Percentiles rank a stretch among this genome's conserved stretches.
phyloP scores from a whole-genome alignment of 371 early-diverging fungal species.

The Nematocida sp. region DNA sequence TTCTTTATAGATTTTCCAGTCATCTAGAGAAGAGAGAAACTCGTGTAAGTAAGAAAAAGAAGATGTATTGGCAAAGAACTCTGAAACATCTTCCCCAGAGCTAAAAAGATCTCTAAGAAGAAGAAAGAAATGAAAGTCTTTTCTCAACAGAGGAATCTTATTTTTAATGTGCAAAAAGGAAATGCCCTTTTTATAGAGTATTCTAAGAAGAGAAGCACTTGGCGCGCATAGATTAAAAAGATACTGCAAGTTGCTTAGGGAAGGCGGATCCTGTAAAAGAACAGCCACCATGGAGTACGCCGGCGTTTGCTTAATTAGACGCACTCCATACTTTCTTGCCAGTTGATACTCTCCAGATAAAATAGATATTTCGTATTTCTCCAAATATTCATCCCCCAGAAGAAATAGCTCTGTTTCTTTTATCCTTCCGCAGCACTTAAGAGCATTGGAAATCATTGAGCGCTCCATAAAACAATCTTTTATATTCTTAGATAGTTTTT shows the following conservation, averaged over 20 bases:
- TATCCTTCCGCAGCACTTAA: not conserved
- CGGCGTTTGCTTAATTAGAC: not conserved
- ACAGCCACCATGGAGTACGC: not conserved
- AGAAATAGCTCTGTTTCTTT: not conserved
- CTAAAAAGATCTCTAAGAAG: conserved; percentile 45
- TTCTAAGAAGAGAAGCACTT: conserved; percentile 33
- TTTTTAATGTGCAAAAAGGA: conserved; percentile 11
- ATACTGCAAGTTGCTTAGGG: not conserved
- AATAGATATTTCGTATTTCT: conserved; percentile 12
- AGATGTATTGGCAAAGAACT: not conserved
- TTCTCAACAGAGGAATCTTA: conserved; percentile 7
- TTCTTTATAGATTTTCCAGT: conserved; percentile 63
- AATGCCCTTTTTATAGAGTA: conserved; percentile 37
- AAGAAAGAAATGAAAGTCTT: conserved; percentile 43
- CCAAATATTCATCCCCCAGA: not conserved
- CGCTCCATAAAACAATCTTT: not conserved
- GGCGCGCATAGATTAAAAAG: conserved; percentile 22
- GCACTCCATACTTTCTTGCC: not conserved
- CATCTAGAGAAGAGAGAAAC: conserved; percentile 59
- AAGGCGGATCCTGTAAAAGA: not conserved
- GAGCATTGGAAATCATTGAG: not conserved
- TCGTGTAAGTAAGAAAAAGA: not conserved
- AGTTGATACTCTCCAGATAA: not conserved
- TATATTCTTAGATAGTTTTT: not conserved
- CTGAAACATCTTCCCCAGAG: conserved; percentile 22